phyloP scores from a whole-genome alignment of 2,329 filamentous ascomycete species.

The Phyllachora maydis region DNA sequence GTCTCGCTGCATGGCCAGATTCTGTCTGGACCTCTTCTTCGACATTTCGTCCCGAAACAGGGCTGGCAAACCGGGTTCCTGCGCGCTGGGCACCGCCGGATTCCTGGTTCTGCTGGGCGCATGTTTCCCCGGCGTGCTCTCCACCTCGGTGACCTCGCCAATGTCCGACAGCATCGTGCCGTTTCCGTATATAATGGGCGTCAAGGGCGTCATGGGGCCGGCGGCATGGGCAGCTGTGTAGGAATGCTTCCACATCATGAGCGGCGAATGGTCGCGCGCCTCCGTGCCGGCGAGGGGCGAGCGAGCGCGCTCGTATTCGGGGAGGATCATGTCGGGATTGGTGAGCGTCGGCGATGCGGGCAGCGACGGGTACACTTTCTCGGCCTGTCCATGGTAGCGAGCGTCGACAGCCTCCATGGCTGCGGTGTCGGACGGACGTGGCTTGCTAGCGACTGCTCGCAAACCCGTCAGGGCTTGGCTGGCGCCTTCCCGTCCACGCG shows the following conservation, averaged over 20 bases:
- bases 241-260: conserved; percentile 29
- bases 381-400: conserved; percentile 9
- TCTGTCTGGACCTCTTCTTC: conserved; percentile 24
- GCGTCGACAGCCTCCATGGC: conserved; percentile 9
- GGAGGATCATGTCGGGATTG: conserved; percentile 88
- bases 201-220: conserved; percentile 24
- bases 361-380: conserved; percentile 19
- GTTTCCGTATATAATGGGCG: conserved; percentile 48
- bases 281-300: conserved; percentile 26
- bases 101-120: too few species aligned
- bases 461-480: too few species aligned
- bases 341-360: conserved; percentile 72
- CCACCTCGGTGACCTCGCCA: conserved; percentile 30
- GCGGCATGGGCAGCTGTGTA: conserved; percentile 12
- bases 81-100: too few species aligned
- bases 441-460: too few species aligned
- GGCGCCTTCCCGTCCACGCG: too few species aligned
- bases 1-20: conserved; percentile 19
- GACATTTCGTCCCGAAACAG: too few species aligned
- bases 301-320: conserved; percentile 42
- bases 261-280: conserved; percentile 22
- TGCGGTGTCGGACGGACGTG: conserved; percentile 6
- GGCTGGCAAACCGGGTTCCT: too few species aligned
- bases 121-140: conserved; percentile 27
- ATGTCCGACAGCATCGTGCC: conserved; percentile 51